Conservation (phyloP, 176 grass and related monocot genomes). For the Aegilops sharonensis region DNA sequence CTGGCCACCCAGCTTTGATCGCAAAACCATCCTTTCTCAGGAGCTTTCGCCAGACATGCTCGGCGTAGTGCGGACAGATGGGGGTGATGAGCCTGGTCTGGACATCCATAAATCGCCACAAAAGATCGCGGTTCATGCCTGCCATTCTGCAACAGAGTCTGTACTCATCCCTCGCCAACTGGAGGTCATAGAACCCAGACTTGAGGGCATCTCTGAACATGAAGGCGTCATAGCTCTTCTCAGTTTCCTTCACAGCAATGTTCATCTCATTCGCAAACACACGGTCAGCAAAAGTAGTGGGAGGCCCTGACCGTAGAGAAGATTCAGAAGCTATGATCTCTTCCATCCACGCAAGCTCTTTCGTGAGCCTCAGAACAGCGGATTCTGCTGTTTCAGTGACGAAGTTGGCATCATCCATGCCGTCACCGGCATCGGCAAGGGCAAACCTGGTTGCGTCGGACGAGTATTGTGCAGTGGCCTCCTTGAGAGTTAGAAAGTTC, state of each 20-base stretch:
- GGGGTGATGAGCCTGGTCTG: constrained; percentile 66
- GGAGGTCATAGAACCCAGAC: constrained; percentile 78
- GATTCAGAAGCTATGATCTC: constrained; percentile 59
- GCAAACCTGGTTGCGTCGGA: constrained; percentile 85
- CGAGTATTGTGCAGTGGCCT: constrained; percentile 64
- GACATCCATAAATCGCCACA: constrained; percentile 71
- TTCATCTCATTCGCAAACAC: constrained; percentile 82
- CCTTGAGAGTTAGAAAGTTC: constrained; percentile 65
- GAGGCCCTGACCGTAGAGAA: constrained; percentile 32
- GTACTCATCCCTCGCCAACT: constrained; percentile 74
- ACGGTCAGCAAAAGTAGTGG: constrained; percentile 57
- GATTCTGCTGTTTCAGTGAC: constrained; percentile 78
- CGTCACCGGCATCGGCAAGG: constrained; percentile 81
- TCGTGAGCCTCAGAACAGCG: constrained; percentile 71
- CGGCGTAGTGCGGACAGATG: constrained; percentile 69
- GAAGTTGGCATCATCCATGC: constrained; percentile 93
- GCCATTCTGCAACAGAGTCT: constrained; percentile 56
- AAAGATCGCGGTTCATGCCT: constrained; percentile 71
- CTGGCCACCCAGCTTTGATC: constrained; percentile 68
- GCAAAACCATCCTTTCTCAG: constrained; percentile 63
- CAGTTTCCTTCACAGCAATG: constrained; percentile 54
- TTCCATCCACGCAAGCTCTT: constrained; percentile 88
- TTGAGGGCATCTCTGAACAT: constrained; percentile 86
- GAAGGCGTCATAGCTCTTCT: constrained; percentile 69
- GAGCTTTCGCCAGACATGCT: constrained; percentile 67